These are phyloP conservation scores for Backusella parvicylindrica DNA, from an alignment of 192 early-diverging fungal species.

Conservation along the genomic window DNA sequence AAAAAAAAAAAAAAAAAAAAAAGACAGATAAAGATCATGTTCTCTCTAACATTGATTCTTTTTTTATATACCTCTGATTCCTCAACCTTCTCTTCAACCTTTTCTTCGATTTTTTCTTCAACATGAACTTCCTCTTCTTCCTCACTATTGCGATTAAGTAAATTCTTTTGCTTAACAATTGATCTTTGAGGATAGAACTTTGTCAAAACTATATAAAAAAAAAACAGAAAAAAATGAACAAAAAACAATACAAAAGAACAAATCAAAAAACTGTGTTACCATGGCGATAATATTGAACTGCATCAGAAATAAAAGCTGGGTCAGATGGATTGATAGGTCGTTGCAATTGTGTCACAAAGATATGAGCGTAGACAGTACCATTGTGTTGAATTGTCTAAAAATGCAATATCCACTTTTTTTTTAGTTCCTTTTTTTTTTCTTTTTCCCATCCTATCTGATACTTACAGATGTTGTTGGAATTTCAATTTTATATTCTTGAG, in stretches of 20 bases:
- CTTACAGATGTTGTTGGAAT: constrained; percentile 43
- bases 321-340: constrained; percentile 39
- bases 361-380: constrained; percentile 56
- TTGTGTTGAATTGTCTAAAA: constrained; percentile 50
- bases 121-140: constrained; percentile 26
- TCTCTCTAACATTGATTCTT: neutral
- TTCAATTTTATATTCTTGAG: constrained; percentile 39
- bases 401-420: neutral
- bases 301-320: constrained; percentile 34
- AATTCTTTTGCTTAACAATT: constrained; percentile 51
- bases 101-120: constrained; percentile 23
- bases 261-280: constrained; percentile 32
- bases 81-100: constrained; percentile 7
- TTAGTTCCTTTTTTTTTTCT: neutral
- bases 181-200: constrained; percentile 46
- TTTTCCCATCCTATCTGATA: too few relatives aligned
- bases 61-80: neutral
- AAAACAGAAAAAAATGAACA: neutral
- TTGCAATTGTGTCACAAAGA: constrained; percentile 48
- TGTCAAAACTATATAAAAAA: constrained; percentile 40
- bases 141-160: constrained; percentile 33
- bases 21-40: neutral
- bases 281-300: constrained; percentile 47
- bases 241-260: neutral
- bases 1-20: neutral